Conservation (phyloP, 1,139 yeast species). For the Yamadazyma dushanensis region DNA sequence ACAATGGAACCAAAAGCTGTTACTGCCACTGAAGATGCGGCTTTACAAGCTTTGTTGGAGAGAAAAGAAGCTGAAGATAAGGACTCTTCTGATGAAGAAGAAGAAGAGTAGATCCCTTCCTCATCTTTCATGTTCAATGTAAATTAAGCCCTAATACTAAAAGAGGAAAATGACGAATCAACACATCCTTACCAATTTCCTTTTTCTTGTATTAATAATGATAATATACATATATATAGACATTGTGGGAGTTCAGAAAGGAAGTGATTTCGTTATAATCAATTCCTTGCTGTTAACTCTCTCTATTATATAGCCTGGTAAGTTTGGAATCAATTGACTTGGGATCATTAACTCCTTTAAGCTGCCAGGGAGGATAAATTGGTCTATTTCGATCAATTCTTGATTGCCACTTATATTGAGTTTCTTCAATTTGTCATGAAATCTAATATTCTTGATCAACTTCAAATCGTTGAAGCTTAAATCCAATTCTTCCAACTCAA, state of each 20-base stretch:
- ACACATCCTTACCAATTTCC: conserved; percentile 1
- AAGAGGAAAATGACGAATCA: conserved; percentile 1
- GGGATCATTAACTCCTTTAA: conserved; percentile 39
- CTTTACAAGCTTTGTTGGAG: conserved; percentile 86
- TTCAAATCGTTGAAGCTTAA: conserved; percentile 43
- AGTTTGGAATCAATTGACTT: conserved; percentile 33
- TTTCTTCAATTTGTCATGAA: conserved; percentile 34
- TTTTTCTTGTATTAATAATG: conserved; percentile 9
- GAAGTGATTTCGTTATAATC: conserved; percentile 29
- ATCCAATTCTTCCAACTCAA: conserved; percentile 30
- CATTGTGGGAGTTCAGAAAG: conserved; percentile 12
- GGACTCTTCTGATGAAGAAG: conserved; percentile 46
- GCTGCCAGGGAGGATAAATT: conserved; percentile 38
- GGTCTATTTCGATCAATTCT: conserved; percentile 40
- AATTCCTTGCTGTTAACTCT: conserved; percentile 41
- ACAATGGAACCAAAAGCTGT: conserved; percentile 99
- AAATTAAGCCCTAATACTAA: conserved; percentile 1
- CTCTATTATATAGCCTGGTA: conserved; percentile 43
- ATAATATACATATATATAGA: conserved; percentile 12
- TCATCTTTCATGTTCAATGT: not conserved
- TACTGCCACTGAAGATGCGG: conserved; percentile 97
- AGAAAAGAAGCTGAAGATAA: conserved; percentile 51
- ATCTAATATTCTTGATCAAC: conserved; percentile 36
- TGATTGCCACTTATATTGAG: conserved; percentile 47
- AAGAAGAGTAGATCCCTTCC: conserved; percentile 29